phyloP scores from a whole-genome alignment of 768 basidiomycete genomes.

The Suillus brevipes region DNA sequence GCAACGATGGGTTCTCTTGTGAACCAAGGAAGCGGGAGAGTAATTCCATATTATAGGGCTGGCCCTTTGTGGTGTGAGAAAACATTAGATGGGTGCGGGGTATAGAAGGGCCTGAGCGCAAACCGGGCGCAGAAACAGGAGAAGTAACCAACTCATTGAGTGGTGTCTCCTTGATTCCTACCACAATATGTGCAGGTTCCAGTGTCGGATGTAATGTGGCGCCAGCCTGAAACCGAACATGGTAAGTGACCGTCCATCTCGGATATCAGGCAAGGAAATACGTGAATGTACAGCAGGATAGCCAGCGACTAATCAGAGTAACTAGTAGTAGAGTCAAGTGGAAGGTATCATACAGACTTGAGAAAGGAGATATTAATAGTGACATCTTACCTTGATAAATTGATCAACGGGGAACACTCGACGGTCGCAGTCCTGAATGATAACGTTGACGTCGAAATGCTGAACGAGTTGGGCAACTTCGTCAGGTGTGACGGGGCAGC shows the following conservation, averaged over 20 bases:
- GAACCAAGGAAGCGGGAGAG: slow-evolving; percentile 60
- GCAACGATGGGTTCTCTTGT: slow-evolving; percentile 23
- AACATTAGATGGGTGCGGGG: slow-evolving; percentile 85
- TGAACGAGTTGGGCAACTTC: slow-evolving; percentile 63
- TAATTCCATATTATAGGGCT: slow-evolving; percentile 81
- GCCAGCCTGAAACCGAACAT: slow-evolving; percentile 58
- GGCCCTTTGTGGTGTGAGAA: slow-evolving; percentile 88
- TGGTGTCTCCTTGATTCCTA: slow-evolving; percentile 90
- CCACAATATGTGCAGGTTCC: slow-evolving; percentile 64
- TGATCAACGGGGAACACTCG: slow-evolving; percentile 68
- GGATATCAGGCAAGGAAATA: background rate
- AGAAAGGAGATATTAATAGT: background rate
- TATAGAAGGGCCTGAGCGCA: slow-evolving; percentile 20
- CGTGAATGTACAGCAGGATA: background rate
- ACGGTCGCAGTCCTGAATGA: slow-evolving; percentile 75
- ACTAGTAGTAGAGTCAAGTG: background rate
- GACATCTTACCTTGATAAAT: slow-evolving; percentile 58
- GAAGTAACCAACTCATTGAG: slow-evolving; percentile 56
- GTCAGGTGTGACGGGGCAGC: slow-evolving; percentile 79
- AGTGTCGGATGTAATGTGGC: slow-evolving; percentile 63
- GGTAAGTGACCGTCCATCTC: background rate
- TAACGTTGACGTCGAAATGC: slow-evolving; percentile 58
- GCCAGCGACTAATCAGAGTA: background rate
- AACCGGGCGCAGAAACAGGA: slow-evolving; percentile 29
- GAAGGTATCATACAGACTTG: slow-evolving; percentile 3